Evolutionary conservation across 2,329 filamentous ascomycete genomes (phyloP), one percentile per base, ranked within the genome.

Genomic region (Pseudocercospora vitis): DNA sequence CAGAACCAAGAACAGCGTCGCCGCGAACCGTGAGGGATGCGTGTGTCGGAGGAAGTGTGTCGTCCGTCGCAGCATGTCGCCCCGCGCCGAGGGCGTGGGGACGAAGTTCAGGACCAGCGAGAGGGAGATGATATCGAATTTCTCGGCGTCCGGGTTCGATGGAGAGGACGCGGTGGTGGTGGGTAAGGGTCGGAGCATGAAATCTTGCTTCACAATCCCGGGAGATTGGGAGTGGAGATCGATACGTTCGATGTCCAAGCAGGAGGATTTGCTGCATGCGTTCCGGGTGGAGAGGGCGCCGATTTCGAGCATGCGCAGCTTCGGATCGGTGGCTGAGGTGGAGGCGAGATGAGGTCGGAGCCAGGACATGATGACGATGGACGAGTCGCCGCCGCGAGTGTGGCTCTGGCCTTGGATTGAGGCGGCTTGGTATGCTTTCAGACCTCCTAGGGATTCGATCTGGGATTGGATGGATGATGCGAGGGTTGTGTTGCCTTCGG

Each of bases 81-180:
- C 94, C 63, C 91, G 81, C 3, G 79, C 81, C 26, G 74, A 73
- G 2, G 90, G 81, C 62, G 91, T 85, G 0, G 92, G 89, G 2
- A 97, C 91, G 67, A 91, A 99, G 71, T 99, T 99, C 58, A 99
- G 78, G 4, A 99, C 94, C 49, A 99, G 76, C 7, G 91, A 96
- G 19, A 99, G 77, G 46, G 91, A 96, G 65, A 99, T 86, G 48
- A 97, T 82, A 68, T 99, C 89, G 68, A 97, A 97, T 18, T 76
- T 77, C 33, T 91, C 84, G 0, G 74, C 70, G 4, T 80, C 75
- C 18, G 78, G 68, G 5, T 35, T n/a, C 5, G n/a, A n/a, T n/a
- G n/a, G n/a, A n/a, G n/a, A n/a, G n/a, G n/a, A n/a, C 6, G 40
- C 19, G 1, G 40, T 24, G 4, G 37, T 24, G 1, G 68, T 69